Base-by-base conservation (phyloP, 441 rosid species). In the Populus hybrid region DNA sequence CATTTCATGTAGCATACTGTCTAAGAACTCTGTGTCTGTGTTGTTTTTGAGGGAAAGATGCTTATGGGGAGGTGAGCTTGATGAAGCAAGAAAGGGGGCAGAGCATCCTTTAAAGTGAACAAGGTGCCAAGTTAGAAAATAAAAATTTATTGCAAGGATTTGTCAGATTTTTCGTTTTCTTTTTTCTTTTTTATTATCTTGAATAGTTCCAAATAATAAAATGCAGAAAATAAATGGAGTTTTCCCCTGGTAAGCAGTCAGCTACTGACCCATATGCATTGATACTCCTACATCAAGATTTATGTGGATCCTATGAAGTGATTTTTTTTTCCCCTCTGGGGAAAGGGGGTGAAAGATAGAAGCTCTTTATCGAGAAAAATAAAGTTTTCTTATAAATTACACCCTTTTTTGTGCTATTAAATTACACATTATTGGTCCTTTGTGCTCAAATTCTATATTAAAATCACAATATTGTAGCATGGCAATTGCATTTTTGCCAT, bases 61-160 rank as follows among this genome's bases (percentile, higher is more conserved):
- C 72, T 76, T 77, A 70, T 77, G 77, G 83, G 72, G 76, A 74
- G 72, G 20, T 73, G 85, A 83, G 88, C 80, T 86, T 84, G 79
- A 74, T 68, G 86, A 72, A 76, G 50, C 65, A 20, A 68, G 80
- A 83, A 36, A 83, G 74, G 84, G 78, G 78, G 86, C n/a, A 82
- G 88, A 80, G 89, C 90, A 88, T 84, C 86, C 80, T 88, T 90
- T 90, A 89, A 89, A 90, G 93, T 81, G 83, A 74, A 56, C 81
- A 84, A 82, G 86, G 77, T 73, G 83, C 84, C 88, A 83, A 83
- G 75, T 29, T 61, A 79, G 74, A 74, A 74, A 81, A 78, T 72
- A 28, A 77, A 74, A 78, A 76, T 74, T 50, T 69, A 77, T 42
- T 29, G 36, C 28, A 69, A 79, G 80, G 81, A 80, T 50, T 4